A percentile compares a stretch with the other conserved stretches of the same genome.
Evolutionary conservation across 2,329 filamentous ascomycete genomes (phyloP).

Genomic region (Aureobasidium melanogenum): DNA sequence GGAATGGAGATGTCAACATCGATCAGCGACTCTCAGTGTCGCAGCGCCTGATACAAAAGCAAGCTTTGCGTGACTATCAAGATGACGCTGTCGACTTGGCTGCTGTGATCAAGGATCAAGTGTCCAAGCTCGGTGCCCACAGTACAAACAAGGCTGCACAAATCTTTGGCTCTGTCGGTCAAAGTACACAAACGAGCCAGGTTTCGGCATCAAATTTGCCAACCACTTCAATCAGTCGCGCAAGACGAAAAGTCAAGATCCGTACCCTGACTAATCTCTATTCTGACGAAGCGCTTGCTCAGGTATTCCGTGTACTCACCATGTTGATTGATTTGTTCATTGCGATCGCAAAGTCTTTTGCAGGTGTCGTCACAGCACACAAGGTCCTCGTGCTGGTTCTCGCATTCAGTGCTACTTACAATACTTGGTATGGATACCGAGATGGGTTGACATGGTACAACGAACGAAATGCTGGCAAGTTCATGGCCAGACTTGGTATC

Average conservation of each 20-base stretch:
- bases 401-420: slow-evolving; percentile 59
- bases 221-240: slow-evolving; percentile 1
- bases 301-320: slow-evolving; percentile 19
- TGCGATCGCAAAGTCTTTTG: slow-evolving; percentile 21
- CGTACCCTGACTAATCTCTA: slow-evolving; percentile 22
- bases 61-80: slow-evolving; percentile 66
- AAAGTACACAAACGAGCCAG: slow-evolving; percentile 54
- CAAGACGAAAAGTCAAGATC: neutral
- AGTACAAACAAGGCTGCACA: slow-evolving; percentile 70
- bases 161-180: slow-evolving; percentile 68
- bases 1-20: slow-evolving; percentile 35
- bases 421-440: slow-evolving; percentile 65
- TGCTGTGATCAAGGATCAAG: slow-evolving; percentile 68
- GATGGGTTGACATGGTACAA: slow-evolving; percentile 74
- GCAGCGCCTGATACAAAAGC: slow-evolving; percentile 50
- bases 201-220: slow-evolving; percentile 16
- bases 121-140: slow-evolving; percentile 63
- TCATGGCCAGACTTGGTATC: slow-evolving; percentile 76
- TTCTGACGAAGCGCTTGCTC: slow-evolving; percentile 22
- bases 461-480: slow-evolving; percentile 69
- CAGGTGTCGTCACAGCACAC: slow-evolving; percentile 46
- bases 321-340: slow-evolving; percentile 36
- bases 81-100: slow-evolving; percentile 66
- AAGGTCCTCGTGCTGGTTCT: slow-evolving; percentile 64
- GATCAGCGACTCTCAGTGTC: neutral